Evolutionary conservation across 2,329 filamentous ascomycete species (phyloP), one percentile per base, ranked within the genome.

Genomic region (Aspergillus eucalypticola): DNA sequence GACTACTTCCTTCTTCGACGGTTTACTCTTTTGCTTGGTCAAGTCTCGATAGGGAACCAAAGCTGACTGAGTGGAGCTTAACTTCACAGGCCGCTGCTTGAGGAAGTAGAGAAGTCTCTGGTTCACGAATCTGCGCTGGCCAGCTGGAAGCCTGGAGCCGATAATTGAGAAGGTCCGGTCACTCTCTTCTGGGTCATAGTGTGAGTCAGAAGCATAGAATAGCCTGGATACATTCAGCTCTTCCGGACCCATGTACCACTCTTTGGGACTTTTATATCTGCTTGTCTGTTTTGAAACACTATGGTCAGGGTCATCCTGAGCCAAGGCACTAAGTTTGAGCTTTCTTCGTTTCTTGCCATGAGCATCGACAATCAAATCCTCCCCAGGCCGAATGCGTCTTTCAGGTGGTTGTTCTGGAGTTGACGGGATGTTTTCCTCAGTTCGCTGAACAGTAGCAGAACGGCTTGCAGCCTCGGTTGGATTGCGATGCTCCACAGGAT

Each of bases 161-260:
- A 66, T 46, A 10, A 73, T 52, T 19, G 66, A 58, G 60, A 71
- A 72, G 54, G 58, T 61, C 8, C 71, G 67, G n/a, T 71, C 65
- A 11, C 70, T 60, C 29, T 73, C 70, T 23, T 64, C 64, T 32
- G 66, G 41, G 7, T 75, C 57, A 49, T 72, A 65, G 58, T 65
- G 64, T 27, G 66, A 38, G 6, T 75, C 57, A 52, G 72, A 65
- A 58, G 75, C 61, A 59, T 81, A 82, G 65, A 82, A 82, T 5
- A 82, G 58, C 51, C 76, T 69, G 51, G 78, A 72, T 5, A 76
- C 67, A 23, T 69, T 64, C n/a, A 79, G 58, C 29, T 71, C 73
- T n/a, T 69, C 58, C 17, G 69, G 71, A 1, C 78, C 76, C 29
- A 81, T 72, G 63, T 81, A 81, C 70, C 70, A 72, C 6, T 59